Evolutionary conservation across 257 asterid species (phyloP).

Genomic region (Solanum gracilifrons): DNA sequence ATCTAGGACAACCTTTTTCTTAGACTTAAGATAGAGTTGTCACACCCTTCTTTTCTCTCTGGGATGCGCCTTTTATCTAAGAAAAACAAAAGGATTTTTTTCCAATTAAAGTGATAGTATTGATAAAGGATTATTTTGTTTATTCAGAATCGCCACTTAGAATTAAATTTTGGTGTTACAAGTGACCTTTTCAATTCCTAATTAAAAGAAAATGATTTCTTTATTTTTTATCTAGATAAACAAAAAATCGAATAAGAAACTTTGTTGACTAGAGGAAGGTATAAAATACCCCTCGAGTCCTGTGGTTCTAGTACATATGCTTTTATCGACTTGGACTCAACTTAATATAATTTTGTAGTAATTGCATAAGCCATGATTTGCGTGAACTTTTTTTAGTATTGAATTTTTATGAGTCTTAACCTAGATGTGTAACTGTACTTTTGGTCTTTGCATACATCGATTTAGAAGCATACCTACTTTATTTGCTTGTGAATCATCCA

Average conservation of each 20-base stretch:
- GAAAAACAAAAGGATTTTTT: too few species aligned
- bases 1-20: slow-evolving; percentile 5
- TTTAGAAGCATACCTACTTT: background rate
- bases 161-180: background rate
- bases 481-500: background rate
- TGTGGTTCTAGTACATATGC: background rate
- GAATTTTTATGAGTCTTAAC: background rate
- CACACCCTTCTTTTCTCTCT: background rate
- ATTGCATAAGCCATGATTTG: too few species aligned
- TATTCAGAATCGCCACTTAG: background rate
- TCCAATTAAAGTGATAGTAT: background rate
- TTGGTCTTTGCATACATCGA: background rate
- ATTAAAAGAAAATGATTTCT: too few species aligned
- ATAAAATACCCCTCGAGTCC: background rate
- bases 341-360: too few species aligned
- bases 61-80: background rate
- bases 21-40: background rate
- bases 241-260: too few species aligned
- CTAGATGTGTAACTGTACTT: background rate
- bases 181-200: background rate
- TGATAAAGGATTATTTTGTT: too few species aligned
- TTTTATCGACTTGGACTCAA: background rate
- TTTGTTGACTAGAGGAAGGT: background rate
- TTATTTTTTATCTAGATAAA: too few species aligned
- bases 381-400: too few species aligned